Conservation (phyloP, 2,329 filamentous ascomycete species). For the Hypoxylon sp. region DNA sequence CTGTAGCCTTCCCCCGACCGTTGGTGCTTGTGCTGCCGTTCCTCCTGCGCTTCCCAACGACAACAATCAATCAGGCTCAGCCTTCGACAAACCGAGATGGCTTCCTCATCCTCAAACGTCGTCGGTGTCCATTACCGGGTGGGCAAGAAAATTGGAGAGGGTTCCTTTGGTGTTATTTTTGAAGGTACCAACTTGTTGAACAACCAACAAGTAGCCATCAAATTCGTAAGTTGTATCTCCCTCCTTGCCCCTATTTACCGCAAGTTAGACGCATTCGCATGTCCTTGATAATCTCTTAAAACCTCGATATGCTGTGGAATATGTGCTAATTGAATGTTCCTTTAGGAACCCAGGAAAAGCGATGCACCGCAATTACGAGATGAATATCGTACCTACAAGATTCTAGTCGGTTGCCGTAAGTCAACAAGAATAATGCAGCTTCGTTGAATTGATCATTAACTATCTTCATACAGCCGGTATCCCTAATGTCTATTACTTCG, state of each 20-base stretch:
- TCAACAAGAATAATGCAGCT: constrained; percentile 31
- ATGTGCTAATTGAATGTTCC: constrained; percentile 18
- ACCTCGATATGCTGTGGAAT: too few relatives aligned
- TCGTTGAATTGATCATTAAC: constrained; percentile 32
- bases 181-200: constrained; percentile 98
- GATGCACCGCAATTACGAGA: constrained; percentile 97
- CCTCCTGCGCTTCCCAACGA: constrained; percentile 15
- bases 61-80: constrained; percentile 14
- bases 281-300: too few relatives aligned
- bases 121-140: constrained; percentile 99
- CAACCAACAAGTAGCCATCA: constrained; percentile 99
- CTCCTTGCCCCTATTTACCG: too few relatives aligned
- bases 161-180: constrained; percentile 98
- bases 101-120: constrained; percentile 92
- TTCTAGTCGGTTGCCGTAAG: constrained; percentile 98
- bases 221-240: constrained; percentile 97
- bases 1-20: constrained; percentile 24
- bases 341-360: constrained; percentile 96
- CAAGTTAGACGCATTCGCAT: too few relatives aligned
- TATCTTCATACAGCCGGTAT: constrained; percentile 79
- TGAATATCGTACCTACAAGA: constrained; percentile 99
- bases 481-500: constrained; percentile 99
- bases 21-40: constrained; percentile 6
- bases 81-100: constrained; percentile 63
- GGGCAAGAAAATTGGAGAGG: constrained; percentile 99